A percentile compares a stretch with the other conserved stretches of the same genome.
phyloP scores from a whole-genome alignment of 2,329 filamentous ascomycete species.

The Scytalidium sp. region DNA sequence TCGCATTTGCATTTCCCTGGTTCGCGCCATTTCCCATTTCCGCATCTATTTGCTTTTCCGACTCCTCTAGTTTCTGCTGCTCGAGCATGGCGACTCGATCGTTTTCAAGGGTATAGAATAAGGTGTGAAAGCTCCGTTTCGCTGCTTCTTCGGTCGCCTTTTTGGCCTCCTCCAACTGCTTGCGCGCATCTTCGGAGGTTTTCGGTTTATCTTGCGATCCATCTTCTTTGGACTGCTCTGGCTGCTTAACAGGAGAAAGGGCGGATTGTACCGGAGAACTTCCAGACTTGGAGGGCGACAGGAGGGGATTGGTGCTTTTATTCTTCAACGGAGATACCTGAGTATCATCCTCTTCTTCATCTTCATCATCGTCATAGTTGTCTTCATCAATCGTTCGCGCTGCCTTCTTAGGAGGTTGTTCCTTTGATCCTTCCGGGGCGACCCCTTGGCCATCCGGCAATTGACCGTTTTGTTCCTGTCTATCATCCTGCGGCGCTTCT shows the following conservation, averaged over 20 bases:
- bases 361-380: conserved; percentile 77
- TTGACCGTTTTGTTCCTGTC: conserved; percentile 26
- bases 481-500: conserved; percentile 20
- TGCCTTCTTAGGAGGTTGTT: conserved; percentile 62
- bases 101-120: conserved; percentile 94
- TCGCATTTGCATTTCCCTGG: conserved; percentile 45
- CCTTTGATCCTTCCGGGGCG: conserved; percentile 42
- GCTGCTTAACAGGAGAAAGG: conserved; percentile 49
- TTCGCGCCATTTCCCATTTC: conserved; percentile 76
- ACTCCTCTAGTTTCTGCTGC: conserved; percentile 94
- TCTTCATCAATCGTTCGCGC: conserved; percentile 79
- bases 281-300: conserved; percentile 69
- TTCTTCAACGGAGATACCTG: conserved; percentile 50
- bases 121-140: conserved; percentile 84
- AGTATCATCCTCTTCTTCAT: conserved; percentile 60
- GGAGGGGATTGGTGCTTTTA: conserved; percentile 47
- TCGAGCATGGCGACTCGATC: conserved; percentile 96
- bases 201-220: conserved; percentile 55
- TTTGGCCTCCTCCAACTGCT: conserved; percentile 88
- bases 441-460: conserved; percentile 50
- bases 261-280: conserved; percentile 58
- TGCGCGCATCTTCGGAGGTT: conserved; percentile 82
- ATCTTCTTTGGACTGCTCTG: conserved; percentile 50
- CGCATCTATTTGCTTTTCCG: conserved; percentile 91
- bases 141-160: conserved; percentile 87